Conservation (phyloP, 257 asterid genomes). For the Fraxinus pennsylvanica region DNA sequence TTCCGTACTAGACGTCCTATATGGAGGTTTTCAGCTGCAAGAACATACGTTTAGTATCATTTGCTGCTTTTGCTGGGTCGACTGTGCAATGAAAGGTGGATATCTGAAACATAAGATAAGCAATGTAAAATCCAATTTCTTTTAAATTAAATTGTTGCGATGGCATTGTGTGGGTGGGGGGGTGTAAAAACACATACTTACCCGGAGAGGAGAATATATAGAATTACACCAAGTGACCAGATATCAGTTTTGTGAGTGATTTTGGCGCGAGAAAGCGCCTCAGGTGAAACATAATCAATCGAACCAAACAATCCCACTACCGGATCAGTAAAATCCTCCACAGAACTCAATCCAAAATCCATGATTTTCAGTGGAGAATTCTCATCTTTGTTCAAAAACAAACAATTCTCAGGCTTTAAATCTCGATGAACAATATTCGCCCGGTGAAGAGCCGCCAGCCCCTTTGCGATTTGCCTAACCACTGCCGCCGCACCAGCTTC, state of each 20-base stretch:
- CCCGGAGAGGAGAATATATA: constrained; percentile 92
- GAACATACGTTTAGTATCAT: constrained; percentile 62
- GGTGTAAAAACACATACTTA: constrained; percentile 11
- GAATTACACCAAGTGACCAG: constrained; percentile 88
- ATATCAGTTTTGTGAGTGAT: constrained; percentile 69
- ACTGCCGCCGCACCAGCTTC: constrained; percentile 77
- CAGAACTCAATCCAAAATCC: constrained; percentile 89
- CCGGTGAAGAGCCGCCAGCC: constrained; percentile 59
- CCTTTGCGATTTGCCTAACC: constrained; percentile 65
- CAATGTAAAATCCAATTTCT: not conserved
- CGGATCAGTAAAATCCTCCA: constrained; percentile 73
- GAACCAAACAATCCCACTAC: constrained; percentile 87
- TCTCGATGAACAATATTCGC: constrained; percentile 72
- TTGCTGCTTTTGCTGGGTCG: constrained; percentile 74
- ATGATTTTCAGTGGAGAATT: constrained; percentile 70
- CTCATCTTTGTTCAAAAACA: constrained; percentile 62
- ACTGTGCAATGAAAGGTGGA: constrained; percentile 78
- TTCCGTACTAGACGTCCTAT: not conserved
- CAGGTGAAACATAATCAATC: constrained; percentile 82
- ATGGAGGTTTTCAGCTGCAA: not conserved
- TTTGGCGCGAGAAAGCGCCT: constrained; percentile 58
- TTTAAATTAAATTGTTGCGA: too few species aligned
- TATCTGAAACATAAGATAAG: constrained; percentile 42
- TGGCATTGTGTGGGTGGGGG: too few species aligned
- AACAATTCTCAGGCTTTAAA: constrained; percentile 83